Percentiles rank a stretch among this genome's conserved stretches.
These are phyloP conservation scores for Pseudopithomyces maydicus DNA, from an alignment of 2,329 filamentous ascomycete genomes.

Conservation along the genomic window DNA sequence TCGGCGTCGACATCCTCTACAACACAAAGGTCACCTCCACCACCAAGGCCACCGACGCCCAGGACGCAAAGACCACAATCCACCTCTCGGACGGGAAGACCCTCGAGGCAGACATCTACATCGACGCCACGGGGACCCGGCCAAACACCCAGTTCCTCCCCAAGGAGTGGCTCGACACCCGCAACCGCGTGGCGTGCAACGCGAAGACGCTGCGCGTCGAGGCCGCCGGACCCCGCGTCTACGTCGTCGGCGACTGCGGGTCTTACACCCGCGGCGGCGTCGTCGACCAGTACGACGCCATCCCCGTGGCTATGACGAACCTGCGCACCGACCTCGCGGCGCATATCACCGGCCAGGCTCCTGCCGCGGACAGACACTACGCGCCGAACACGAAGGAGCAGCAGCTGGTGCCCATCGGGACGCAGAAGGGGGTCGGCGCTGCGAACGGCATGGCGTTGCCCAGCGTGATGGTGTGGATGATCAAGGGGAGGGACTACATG, in stretches of 20 bases:
- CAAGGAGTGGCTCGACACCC: conserved; percentile 52
- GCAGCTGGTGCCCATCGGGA: conserved; percentile 44
- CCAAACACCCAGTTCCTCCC: conserved; percentile 62
- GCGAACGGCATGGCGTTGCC: conserved; percentile 44
- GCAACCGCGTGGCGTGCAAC: conserved; percentile 56
- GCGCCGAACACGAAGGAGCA: conserved; percentile 38
- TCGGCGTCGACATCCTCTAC: conserved; percentile 54
- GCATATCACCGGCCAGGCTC: conserved; percentile 28
- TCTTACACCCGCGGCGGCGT: conserved; percentile 52
- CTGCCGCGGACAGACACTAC: conserved; percentile 39
- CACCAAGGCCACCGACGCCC: conserved; percentile 29
- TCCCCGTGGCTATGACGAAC: conserved; percentile 53
- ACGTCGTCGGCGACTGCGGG: conserved; percentile 56
- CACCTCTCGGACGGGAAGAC: conserved; percentile 53
- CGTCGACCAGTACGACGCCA: conserved; percentile 47
- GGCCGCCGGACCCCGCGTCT: conserved; percentile 50
- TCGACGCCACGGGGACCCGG: conserved; percentile 57
- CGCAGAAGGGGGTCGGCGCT: conserved; percentile 44
- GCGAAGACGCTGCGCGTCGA: conserved; percentile 55
- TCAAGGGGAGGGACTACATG: conserved; percentile 53
- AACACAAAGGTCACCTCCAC: conserved; percentile 41
- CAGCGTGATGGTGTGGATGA: conserved; percentile 48
- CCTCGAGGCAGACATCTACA: conserved; percentile 58
- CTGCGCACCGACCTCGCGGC: conserved; percentile 53
- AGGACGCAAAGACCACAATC: conserved; percentile 51